Percentiles rank a stretch among this genome's conserved stretches.
Evolutionary conservation across 1,284 basidiomycete genomes (phyloP).

Genomic region (Irpex sp.): DNA sequence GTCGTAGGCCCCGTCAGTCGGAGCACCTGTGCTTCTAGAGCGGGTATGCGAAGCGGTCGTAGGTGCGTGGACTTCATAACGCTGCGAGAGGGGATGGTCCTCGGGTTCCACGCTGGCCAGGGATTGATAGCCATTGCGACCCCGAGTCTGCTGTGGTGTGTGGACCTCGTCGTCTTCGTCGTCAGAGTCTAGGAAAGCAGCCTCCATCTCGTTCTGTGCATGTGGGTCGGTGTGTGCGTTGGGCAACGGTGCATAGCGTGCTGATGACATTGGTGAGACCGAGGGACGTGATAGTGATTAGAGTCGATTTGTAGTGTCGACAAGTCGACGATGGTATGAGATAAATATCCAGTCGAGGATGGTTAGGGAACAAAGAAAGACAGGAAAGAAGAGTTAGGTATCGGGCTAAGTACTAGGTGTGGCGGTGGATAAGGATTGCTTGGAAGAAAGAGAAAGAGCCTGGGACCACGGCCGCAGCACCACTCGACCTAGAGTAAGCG

Average conservation of each 20-base stretch:
- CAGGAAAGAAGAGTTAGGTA: neutral
- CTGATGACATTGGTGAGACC: constrained; percentile 44
- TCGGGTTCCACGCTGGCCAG: constrained; percentile 52
- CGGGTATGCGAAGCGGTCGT: neutral
- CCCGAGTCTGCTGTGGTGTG: constrained; percentile 33
- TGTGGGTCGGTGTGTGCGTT: constrained; percentile 51
- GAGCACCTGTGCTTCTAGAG: neutral
- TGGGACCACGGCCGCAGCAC: neutral
- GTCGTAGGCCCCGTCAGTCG: constrained; percentile 57
- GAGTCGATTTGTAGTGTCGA: neutral
- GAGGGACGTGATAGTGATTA: neutral
- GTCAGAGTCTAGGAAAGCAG: constrained; percentile 73
- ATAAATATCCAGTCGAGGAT: neutral
- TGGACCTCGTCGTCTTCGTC: constrained; percentile 52
- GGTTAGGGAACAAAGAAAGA: neutral
- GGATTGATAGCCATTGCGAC: constrained; percentile 39
- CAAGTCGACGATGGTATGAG: neutral
- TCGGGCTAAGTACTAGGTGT: neutral
- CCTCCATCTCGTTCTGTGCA: constrained; percentile 64
- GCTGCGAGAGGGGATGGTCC: constrained; percentile 26
- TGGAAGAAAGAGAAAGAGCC: neutral
- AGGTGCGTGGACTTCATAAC: constrained; percentile 15
- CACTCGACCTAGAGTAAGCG: neutral
- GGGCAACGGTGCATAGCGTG: constrained; percentile 68
- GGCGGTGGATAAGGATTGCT: neutral